Base-by-base conservation (phyloP, 257 asterid species). In the Solanum sejunctum region DNA sequence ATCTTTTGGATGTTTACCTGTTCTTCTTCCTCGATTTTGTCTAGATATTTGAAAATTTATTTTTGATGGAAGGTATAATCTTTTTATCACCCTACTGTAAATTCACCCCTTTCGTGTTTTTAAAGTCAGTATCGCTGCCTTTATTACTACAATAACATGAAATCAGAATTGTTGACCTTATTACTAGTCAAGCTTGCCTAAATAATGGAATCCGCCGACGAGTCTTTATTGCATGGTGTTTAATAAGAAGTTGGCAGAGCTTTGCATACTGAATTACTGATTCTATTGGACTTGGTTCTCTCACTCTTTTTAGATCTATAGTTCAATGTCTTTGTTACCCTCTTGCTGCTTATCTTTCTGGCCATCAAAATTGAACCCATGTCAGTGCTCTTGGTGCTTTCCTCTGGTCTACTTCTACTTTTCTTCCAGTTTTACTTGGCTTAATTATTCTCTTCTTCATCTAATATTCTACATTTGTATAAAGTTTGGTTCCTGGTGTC, bases 251-350 rank as follows among this genome's bases (percentile, higher is more conserved):
- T 95, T 10, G 98, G 99, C 0, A 93, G 86, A n/a, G 94, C 97
- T 12, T 88, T 96, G 87, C 97, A 96, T 88, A 91, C 5, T 36
- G 39, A 36, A 36, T 36, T 36, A 36, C 94, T n/a, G 98, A 89
- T 79, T 98, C 98, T 1, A 94, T 98, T 10, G 94, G 94, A 2
- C 93, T 94, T 15, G 99, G 98, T 84, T 94, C 97, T 0, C 89
- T 94, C 32, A 94, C 98, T 0, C 93, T 93, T 61, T 92, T 91
- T 89, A 86, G 97, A 86, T 93, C 98, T 84, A 90, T 96, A 4
- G 99, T 96, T 6, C 99, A 96, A 89, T 87, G n/a, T n/a, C n/a
- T 94, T 52, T 94, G 98, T 86, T 96, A 92, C 92, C 98, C 99
- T 0, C 93, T 94, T 87, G 99, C 99, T 77, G 95, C 93, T 84